Conservation (phyloP, 1,284 basidiomycete genomes). For the Malassezia nana region DNA sequence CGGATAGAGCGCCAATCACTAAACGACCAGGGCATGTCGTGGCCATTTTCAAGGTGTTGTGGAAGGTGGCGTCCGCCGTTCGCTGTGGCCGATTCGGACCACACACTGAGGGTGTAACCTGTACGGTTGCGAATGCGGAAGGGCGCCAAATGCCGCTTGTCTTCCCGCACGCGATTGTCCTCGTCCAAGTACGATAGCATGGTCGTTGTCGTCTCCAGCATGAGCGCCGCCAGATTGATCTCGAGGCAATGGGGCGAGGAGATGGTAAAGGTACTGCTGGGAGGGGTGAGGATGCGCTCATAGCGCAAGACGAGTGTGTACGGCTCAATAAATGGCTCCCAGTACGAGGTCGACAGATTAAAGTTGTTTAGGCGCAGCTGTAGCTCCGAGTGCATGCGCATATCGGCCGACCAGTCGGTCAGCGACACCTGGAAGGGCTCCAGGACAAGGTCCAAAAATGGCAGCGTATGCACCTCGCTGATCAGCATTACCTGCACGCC, state of each 20-base stretch:
- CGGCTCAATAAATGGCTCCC: slow-evolving; percentile 98
- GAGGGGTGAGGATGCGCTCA: slow-evolving; percentile 47
- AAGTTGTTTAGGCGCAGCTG: slow-evolving; percentile 83
- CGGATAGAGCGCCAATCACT: slow-evolving; percentile 91
- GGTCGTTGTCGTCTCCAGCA: slow-evolving; percentile 74
- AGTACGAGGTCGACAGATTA: slow-evolving; percentile 95
- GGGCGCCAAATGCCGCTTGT: slow-evolving; percentile 66
- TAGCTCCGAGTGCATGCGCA: slow-evolving; percentile 49
- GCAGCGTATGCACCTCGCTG: slow-evolving; percentile 88
- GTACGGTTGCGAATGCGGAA: slow-evolving; percentile 87
- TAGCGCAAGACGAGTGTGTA: slow-evolving; percentile 70
- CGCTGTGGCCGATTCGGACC: slow-evolving; percentile 36
- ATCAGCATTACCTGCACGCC: slow-evolving; percentile 89
- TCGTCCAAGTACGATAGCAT: slow-evolving; percentile 63
- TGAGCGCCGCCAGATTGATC: slow-evolving; percentile 70
- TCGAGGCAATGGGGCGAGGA: slow-evolving; percentile 76
- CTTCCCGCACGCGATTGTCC: slow-evolving; percentile 50
- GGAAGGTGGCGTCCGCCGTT: slow-evolving; percentile 12
- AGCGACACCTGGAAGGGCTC: slow-evolving; percentile 73
- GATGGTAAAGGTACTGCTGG: slow-evolving; percentile 58
- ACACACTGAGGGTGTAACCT: slow-evolving; percentile 55
- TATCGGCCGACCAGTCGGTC: slow-evolving; percentile 88
- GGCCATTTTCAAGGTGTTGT: slow-evolving; percentile 57
- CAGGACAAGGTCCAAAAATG: slow-evolving; percentile 77
- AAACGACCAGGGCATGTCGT: slow-evolving; percentile 86